These are phyloP conservation scores for Saprolegnia parasitica DNA, from an alignment of 352 stramenopile species.

Conservation along the genomic window DNA sequence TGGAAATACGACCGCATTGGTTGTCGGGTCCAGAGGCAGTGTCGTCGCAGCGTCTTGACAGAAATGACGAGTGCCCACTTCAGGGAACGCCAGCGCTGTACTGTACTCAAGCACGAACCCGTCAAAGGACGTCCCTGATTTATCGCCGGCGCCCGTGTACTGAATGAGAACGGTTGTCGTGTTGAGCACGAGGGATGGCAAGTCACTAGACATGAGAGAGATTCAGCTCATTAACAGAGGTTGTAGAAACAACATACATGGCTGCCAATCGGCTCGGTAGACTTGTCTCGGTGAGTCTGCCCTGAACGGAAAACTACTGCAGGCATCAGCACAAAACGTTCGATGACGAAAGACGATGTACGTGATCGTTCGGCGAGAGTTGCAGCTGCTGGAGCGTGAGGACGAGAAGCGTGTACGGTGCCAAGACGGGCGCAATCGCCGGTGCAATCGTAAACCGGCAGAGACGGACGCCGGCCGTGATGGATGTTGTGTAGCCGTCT, in stretches of 20 bases:
- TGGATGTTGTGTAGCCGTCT: constrained; percentile 2
- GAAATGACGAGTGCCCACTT: constrained; percentile 3
- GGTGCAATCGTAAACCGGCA: constrained; percentile 10
- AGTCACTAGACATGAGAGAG: neutral
- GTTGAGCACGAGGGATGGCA: neutral
- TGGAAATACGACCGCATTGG: neutral
- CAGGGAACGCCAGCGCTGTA: constrained; percentile 2
- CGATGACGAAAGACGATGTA: neutral
- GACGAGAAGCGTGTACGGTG: neutral
- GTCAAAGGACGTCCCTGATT: neutral
- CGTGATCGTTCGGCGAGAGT: neutral
- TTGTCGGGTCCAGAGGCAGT: neutral
- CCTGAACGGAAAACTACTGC: no score
- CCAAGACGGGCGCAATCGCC: neutral
- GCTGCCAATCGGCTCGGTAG: no score
- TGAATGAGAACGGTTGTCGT: neutral
- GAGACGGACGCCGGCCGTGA: constrained; percentile 9
- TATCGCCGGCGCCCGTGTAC: constrained; percentile 18
- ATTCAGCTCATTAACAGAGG: no score
- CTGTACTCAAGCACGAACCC: constrained; percentile 24
- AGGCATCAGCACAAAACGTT: no score
- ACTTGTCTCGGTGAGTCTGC: no score
- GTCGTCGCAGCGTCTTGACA: neutral
- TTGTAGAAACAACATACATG: no score
- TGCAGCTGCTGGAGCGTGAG: constrained; percentile 11